Percentiles rank a stretch among this genome's conserved stretches.
phyloP scores from a whole-genome alignment of 2,329 filamentous ascomycete genomes.

The Rhytidhysteron rufulum region DNA sequence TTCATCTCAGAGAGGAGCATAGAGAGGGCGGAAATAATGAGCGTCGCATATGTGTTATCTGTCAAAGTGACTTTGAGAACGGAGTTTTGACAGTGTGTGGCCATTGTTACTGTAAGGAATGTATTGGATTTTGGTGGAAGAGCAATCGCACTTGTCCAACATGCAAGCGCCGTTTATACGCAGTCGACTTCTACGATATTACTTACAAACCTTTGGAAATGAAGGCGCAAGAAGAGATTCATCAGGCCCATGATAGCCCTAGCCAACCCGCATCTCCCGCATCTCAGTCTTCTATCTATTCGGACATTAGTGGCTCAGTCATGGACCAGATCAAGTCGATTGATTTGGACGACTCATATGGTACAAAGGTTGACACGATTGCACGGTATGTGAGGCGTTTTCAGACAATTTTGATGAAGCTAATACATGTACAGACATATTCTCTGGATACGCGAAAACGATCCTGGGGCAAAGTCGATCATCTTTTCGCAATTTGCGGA shows the following conservation, averaged over 20 bases:
- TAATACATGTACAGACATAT: conserved; percentile 65
- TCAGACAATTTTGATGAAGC: too few species aligned
- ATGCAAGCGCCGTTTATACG: conserved; percentile 68
- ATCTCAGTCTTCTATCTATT: conserved; percentile 62
- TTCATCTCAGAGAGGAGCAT: conserved; percentile 60
- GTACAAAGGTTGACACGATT: conserved; percentile 80
- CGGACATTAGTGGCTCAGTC: conserved; percentile 66
- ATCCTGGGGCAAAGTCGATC: conserved; percentile 85
- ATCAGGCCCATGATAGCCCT: conserved; percentile 11
- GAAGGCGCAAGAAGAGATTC: conserved; percentile 59
- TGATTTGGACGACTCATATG: conserved; percentile 70
- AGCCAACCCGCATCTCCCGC: conserved; percentile 23
- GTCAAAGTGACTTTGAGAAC: conserved; percentile 69
- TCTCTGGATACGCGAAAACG: conserved; percentile 76
- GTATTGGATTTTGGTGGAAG: conserved; percentile 74
- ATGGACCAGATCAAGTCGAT: conserved; percentile 79
- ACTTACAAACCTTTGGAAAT: conserved; percentile 74
- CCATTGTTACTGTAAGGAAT: conserved; percentile 88
- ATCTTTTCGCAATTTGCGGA: conserved; percentile 90
- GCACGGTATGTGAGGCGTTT: conserved; percentile 13
- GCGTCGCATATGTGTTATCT: conserved; percentile 76
- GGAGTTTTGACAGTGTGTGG: conserved; percentile 84
- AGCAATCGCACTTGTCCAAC: conserved; percentile 74
- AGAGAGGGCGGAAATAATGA: conserved; percentile 54
- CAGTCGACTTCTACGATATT: conserved; percentile 76